A percentile compares a stretch with the other conserved stretches of the same genome.
phyloP scores from a whole-genome alignment of 164 flowering plant species.

The Houttuynia cordata region DNA sequence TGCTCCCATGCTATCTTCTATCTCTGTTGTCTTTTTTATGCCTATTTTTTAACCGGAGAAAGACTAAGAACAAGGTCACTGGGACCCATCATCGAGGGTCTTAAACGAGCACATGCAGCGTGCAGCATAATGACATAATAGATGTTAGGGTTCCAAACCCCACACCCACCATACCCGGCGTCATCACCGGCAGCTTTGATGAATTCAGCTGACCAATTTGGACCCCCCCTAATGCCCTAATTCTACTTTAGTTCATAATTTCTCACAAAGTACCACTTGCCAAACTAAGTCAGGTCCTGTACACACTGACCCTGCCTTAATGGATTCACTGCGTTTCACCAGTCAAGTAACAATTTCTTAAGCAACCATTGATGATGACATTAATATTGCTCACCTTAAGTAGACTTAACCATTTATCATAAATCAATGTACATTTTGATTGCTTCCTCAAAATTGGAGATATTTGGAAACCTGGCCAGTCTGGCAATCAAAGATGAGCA shows the following conservation, averaged over 20 bases:
- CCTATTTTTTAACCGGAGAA: not conserved
- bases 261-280: no score
- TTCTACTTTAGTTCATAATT: no score
- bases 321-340: not conserved
- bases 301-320: no score
- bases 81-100: not conserved
- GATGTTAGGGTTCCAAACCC: not conserved
- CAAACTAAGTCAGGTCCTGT: no score
- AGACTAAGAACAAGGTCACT: not conserved
- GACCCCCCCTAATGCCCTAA: not conserved
- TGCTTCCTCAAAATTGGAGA: not conserved
- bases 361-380: not conserved
- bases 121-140: slow-evolving; percentile 5
- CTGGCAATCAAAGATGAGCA: not conserved
- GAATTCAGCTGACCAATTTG: not conserved
- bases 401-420: not conserved
- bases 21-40: not conserved
- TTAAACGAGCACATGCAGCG: slow-evolving; percentile 6
- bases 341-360: not conserved
- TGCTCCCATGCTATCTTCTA: not conserved
- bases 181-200: slow-evolving; percentile 1
- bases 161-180: slow-evolving; percentile 8
- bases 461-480: not conserved
- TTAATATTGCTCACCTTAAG: not conserved
- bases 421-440: not conserved